phyloP scores from a whole-genome alignment of 495 filamentous ascomycete species.

The Podospora bellae-mahoneyi region DNA sequence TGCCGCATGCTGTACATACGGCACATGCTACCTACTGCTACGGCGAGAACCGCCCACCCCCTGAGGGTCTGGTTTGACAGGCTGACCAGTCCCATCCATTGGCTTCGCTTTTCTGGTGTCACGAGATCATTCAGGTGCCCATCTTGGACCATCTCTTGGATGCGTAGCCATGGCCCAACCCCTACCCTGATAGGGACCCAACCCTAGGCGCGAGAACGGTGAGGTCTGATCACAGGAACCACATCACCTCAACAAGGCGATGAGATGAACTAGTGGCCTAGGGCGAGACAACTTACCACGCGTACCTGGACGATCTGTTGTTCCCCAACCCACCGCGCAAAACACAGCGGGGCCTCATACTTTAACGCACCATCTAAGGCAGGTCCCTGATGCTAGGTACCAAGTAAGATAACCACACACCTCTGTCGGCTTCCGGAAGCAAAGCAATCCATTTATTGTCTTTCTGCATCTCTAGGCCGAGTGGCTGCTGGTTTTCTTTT shows the following conservation, averaged over 20 bases:
- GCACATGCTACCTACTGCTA: neutral
- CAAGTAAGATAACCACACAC: neutral
- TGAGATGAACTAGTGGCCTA: neutral
- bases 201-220: neutral
- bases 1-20: constrained; percentile 4
- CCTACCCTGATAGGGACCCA: neutral
- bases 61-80: neutral
- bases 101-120: neutral
- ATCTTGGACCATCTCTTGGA: too few species aligned
- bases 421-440: neutral
- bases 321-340: neutral
- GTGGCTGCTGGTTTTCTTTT: neutral
- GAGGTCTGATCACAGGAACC: neutral
- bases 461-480: neutral
- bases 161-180: too few species aligned
- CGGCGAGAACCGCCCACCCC: neutral
- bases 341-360: neutral
- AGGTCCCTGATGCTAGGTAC: neutral
- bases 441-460: neutral
- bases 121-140: neutral
- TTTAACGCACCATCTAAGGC: neutral
- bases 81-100: neutral
- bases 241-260: neutral
- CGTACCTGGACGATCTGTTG: neutral
- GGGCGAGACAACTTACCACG: neutral